Conservation (phyloP, 2,329 filamentous ascomycete genomes). For the Phialophora macrospora region DNA sequence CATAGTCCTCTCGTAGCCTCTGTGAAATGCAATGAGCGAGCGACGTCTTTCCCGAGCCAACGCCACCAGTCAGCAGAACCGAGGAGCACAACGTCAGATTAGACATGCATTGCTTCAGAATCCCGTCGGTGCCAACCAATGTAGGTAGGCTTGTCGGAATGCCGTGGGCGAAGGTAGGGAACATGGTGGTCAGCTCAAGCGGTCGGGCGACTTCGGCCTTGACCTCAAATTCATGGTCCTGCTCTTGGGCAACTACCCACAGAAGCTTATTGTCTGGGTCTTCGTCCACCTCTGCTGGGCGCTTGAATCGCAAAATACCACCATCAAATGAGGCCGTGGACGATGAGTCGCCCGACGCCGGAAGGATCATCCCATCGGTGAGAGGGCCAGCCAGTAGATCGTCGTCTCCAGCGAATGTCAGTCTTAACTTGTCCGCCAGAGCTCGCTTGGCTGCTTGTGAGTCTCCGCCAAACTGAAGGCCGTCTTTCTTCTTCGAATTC, state of each 20-base stretch:
- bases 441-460: slow-evolving; percentile 82
- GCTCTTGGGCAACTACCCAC: slow-evolving; percentile 81
- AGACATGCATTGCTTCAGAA: slow-evolving; percentile 73
- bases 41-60: slow-evolving; percentile 88
- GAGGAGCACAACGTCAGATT: slow-evolving; percentile 86
- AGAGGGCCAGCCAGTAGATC: slow-evolving; percentile 80
- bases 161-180: slow-evolving; percentile 58
- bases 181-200: slow-evolving; percentile 51
- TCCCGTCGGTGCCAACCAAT: slow-evolving; percentile 81
- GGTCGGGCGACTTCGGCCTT: slow-evolving; percentile 74
- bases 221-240: slow-evolving; percentile 74
- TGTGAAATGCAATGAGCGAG: slow-evolving; percentile 77
- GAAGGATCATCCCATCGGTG: slow-evolving; percentile 84
- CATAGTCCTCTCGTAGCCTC: slow-evolving; percentile 69
- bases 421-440: slow-evolving; percentile 68
- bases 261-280: slow-evolving; percentile 40
- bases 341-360: slow-evolving; percentile 62
- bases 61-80: slow-evolving; percentile 82
- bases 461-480: slow-evolving; percentile 85
- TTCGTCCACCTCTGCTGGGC: slow-evolving; percentile 44
- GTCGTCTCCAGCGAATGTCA: slow-evolving; percentile 60
- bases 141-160: slow-evolving; percentile 60
- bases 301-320: slow-evolving; percentile 74
- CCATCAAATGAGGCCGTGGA: slow-evolving; percentile 73
- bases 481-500: slow-evolving; percentile 62